Conservation (phyloP, 2,329 filamentous ascomycete genomes). For the Claviceps paspali region DNA sequence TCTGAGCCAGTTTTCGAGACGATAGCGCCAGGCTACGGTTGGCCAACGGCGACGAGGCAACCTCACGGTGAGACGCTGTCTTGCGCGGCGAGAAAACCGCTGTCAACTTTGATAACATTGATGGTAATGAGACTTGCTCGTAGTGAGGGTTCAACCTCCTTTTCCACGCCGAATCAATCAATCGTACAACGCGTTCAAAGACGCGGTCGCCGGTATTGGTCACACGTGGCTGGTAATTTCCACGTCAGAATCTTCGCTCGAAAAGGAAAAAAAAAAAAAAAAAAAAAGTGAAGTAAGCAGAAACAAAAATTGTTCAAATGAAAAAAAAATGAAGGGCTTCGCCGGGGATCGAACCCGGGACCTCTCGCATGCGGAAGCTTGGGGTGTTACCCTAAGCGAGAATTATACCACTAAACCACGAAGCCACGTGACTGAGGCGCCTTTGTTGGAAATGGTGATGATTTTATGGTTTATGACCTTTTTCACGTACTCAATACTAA, state of each 20-base stretch:
- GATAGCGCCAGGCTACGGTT: background rate
- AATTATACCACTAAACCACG: constrained; percentile 8
- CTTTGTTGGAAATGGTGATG: background rate
- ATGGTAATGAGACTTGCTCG: background rate
- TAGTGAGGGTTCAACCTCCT: no score
- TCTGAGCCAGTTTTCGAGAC: background rate
- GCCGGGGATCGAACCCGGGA: constrained; percentile 7
- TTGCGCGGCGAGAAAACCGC: constrained; percentile 4
- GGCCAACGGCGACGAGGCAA: constrained; percentile 1
- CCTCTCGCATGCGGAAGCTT: constrained; percentile 5
- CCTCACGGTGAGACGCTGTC: background rate
- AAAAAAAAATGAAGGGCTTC: background rate
- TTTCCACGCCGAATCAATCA: no score
- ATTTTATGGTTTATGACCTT: background rate
- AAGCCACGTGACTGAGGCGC: constrained; percentile 2
- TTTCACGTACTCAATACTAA: no score
- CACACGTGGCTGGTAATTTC: no score
- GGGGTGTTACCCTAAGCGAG: constrained; percentile 6
- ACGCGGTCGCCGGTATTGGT: no score
- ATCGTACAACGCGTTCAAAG: no score
- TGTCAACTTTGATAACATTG: constrained; percentile 3
- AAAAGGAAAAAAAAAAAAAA: no score
- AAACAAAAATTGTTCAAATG: no score
- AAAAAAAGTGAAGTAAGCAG: no score
- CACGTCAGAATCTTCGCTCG: background rate